Base-by-base conservation (phyloP, 371 early-diverging fungal species). In the Mortierella sp. region DNA sequence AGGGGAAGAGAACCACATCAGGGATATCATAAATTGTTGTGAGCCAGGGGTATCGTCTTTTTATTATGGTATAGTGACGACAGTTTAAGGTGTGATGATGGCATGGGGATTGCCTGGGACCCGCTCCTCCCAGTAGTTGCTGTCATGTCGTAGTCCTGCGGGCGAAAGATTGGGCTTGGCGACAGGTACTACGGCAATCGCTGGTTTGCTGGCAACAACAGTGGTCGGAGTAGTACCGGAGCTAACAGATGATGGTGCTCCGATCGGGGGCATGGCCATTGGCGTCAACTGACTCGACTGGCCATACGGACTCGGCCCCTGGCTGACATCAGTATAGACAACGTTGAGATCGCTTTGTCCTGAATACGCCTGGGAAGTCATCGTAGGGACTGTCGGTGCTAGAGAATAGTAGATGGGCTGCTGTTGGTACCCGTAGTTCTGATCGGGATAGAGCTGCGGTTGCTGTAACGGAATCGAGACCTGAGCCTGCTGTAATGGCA, bases 31-130 rank as follows among this genome's bases (percentile, higher is more conserved):
- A 24, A 10, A 2, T n/a, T 9, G 22, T 1, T 47, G 47, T 50
- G 13, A 19, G 2, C 2, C 14, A 47, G 47, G 47, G 19, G 19
- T 13, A n/a, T n/a, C 3, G n/a, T n/a, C 13, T 55, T 16, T 29
- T 55, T 24, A 64, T 40, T 66, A 66, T 66, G 44, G 31, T 44
- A 50, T 47, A 37, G 44, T n/a, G 39, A 48, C 3, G 13, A 39
- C 24, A 7, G 31, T 39, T 48, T 66, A 70, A 6, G 66, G 34
- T 10, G 66, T 67, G 11, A 79, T 66, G 24, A 79, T 16, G 16
- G 79, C 68, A 26, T 79, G 79, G 1, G 79, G 79, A 43, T 79
- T 79, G 64, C 79, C 79, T 8, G 74, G 79, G 14, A 58, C 19
- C 13, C 79, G 74, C 37, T 70, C 70, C 19, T 79, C 74, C 74